phyloP scores from a whole-genome alignment of 2,329 filamentous ascomycete genomes.

The Exophiala bonariae region DNA sequence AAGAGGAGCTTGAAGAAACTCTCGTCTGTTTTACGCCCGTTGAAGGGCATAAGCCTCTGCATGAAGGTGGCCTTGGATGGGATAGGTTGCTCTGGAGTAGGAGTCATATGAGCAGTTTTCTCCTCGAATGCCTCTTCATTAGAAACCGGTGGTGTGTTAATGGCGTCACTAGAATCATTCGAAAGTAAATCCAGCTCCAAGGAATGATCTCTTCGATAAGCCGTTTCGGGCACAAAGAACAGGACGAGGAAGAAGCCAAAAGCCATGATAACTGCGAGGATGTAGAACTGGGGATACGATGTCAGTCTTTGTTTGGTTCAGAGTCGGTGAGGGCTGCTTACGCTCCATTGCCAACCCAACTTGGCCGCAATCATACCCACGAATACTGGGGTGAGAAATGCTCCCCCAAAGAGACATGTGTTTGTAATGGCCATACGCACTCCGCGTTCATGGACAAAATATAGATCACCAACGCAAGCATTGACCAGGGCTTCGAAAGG shows the following conservation, averaged over 20 bases:
- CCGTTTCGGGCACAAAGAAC: conserved; percentile 82
- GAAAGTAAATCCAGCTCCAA: conserved; percentile 62
- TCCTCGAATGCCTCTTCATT: conserved; percentile 16
- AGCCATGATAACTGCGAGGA: conserved; percentile 81
- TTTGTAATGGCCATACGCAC: conserved; percentile 82
- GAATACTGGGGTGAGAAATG: conserved; percentile 81
- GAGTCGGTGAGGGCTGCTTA: conserved; percentile 29
- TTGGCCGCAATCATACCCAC: conserved; percentile 51
- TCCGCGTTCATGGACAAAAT: conserved; percentile 77
- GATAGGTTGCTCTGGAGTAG: conserved; percentile 5
- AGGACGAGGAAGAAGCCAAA: conserved; percentile 69
- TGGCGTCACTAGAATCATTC: conserved; percentile 16
- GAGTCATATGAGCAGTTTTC: conserved; percentile 9
- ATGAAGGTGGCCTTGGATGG: conserved; percentile 56
- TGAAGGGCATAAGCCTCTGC: conserved; percentile 68
- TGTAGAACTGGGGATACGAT: conserved; percentile 72
- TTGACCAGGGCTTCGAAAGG: conserved; percentile 91
- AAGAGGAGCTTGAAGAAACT: conserved; percentile 64
- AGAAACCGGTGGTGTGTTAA: conserved; percentile 2
- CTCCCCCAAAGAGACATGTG: conserved; percentile 68
- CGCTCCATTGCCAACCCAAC: conserved; percentile 27
- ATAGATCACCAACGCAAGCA: conserved; percentile 83
- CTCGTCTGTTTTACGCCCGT: conserved; percentile 79
- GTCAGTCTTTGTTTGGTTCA: conserved; percentile 56
- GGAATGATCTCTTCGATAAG: conserved; percentile 65